Conservation (phyloP, 208 protist genomes). For the Hexamita inflata region DNA sequence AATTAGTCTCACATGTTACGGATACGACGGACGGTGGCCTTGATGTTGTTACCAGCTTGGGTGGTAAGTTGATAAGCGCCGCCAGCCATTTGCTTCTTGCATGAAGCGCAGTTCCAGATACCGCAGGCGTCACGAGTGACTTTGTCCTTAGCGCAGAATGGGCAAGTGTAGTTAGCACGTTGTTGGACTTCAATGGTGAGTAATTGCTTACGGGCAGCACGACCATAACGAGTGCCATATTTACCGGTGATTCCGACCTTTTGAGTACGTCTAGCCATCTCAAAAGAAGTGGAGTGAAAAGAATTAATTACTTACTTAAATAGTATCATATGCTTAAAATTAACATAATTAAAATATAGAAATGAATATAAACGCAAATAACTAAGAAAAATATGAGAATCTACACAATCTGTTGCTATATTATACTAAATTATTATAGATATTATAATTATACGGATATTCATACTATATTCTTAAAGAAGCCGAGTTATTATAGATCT, state of each 20-base stretch:
- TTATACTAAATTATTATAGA: too few species aligned
- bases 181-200: slow-evolving; percentile 95
- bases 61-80: slow-evolving; percentile 79
- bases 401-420: too few species aligned
- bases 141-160: slow-evolving; percentile 87
- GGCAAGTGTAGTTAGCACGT: slow-evolving; percentile 90
- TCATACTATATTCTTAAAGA: too few species aligned
- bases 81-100: slow-evolving; percentile 82
- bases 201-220: slow-evolving; percentile 88
- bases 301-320: too few species aligned
- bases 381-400: too few species aligned
- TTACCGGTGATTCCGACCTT: slow-evolving; percentile 97
- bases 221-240: slow-evolving; percentile 95
- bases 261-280: slow-evolving; percentile 74
- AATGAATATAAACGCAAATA: too few species aligned
- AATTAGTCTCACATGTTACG: slow-evolving; percentile 55
- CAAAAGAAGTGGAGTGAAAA: too few species aligned
- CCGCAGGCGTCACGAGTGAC: slow-evolving; percentile 84
- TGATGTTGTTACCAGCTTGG: slow-evolving; percentile 68
- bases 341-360: too few species aligned
- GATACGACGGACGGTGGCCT: slow-evolving; percentile 86
- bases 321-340: too few species aligned
- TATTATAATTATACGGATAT: too few species aligned
- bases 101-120: slow-evolving; percentile 92
- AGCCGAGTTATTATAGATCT: too few species aligned